Percentiles rank a stretch among this genome's conserved stretches.
phyloP scores from a whole-genome alignment of 2,329 filamentous ascomycete genomes.

The Penicillium paneum region DNA sequence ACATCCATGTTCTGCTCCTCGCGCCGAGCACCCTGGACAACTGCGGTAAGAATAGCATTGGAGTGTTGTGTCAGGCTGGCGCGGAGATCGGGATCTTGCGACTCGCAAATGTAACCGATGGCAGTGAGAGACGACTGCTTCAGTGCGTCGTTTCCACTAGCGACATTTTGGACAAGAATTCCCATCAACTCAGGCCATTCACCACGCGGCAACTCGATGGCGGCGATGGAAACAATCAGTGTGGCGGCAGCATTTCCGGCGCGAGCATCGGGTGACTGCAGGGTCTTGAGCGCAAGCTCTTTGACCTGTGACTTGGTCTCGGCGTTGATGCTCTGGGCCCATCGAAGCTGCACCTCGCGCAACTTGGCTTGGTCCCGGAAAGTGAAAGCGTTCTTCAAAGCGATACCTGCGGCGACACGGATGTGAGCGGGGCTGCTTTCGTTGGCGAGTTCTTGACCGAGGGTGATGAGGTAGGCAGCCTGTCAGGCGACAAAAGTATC shows the following conservation, averaged over 20 bases:
- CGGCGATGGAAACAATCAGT: conserved; percentile 90
- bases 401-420: conserved; percentile 89
- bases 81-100: conserved; percentile 81
- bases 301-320: conserved; percentile 86
- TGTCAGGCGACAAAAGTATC: conserved; percentile 42
- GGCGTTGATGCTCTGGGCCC: conserved; percentile 77
- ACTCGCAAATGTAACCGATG: conserved; percentile 99
- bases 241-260: conserved; percentile 88
- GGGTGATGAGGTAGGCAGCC: conserved; percentile 88
- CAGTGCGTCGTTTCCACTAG: conserved; percentile 76
- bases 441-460: conserved; percentile 92
- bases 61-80: conserved; percentile 79
- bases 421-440: conserved; percentile 79
- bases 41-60: conserved; percentile 95
- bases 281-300: conserved; percentile 81
- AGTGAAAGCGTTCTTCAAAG: conserved; percentile 96
- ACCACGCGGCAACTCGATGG: conserved; percentile 87
- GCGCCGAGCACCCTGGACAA: conserved; percentile 94
- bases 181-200: conserved; percentile 94
- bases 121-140: conserved; percentile 93
- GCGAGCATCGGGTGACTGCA: conserved; percentile 73
- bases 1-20: conserved; percentile 92
- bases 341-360: conserved; percentile 88
- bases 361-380: conserved; percentile 84
- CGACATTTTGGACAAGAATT: conserved; percentile 86